Conservation (phyloP, 2,329 filamentous ascomycete species). For the Hymenoscyphus scutula region DNA sequence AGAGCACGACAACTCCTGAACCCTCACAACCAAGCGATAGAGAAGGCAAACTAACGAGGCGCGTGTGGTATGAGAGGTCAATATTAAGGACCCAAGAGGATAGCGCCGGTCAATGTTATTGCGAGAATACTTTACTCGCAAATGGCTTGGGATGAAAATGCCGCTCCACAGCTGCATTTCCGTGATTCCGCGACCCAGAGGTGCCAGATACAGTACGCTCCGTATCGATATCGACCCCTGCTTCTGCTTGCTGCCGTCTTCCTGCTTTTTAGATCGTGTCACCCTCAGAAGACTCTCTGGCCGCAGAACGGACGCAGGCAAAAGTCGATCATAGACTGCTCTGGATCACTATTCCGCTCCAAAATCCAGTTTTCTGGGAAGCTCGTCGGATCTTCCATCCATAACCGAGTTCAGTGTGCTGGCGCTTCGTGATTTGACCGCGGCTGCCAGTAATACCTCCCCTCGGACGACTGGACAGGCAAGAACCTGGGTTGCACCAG, state of each 20-base stretch:
- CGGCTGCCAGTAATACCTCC: slow-evolving; percentile 10
- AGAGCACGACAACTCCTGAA: slow-evolving; percentile 13
- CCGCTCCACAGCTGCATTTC: no score
- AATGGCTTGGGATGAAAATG: background rate
- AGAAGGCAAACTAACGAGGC: slow-evolving; percentile 19
- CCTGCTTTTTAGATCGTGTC: background rate
- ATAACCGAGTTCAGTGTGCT: slow-evolving; percentile 14
- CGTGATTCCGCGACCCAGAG: no score
- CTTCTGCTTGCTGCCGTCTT: background rate
- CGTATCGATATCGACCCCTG: background rate
- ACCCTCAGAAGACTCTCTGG: background rate
- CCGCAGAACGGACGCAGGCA: background rate
- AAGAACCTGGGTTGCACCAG: background rate
- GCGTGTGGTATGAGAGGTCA: background rate
- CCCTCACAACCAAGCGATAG: slow-evolving; percentile 22
- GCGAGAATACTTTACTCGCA: no score
- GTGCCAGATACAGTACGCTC: background rate
- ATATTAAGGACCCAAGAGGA: background rate
- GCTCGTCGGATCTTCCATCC: background rate
- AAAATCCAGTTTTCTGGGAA: slow-evolving; percentile 1
- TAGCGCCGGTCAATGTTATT: background rate
- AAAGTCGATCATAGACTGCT: background rate
- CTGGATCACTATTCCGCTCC: background rate
- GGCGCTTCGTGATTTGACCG: slow-evolving; percentile 27
- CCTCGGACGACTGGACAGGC: background rate